These are phyloP conservation scores for Colletotrichum sp. DNA, from an alignment of 2,329 filamentous ascomycete genomes.

Conservation along the genomic window DNA sequence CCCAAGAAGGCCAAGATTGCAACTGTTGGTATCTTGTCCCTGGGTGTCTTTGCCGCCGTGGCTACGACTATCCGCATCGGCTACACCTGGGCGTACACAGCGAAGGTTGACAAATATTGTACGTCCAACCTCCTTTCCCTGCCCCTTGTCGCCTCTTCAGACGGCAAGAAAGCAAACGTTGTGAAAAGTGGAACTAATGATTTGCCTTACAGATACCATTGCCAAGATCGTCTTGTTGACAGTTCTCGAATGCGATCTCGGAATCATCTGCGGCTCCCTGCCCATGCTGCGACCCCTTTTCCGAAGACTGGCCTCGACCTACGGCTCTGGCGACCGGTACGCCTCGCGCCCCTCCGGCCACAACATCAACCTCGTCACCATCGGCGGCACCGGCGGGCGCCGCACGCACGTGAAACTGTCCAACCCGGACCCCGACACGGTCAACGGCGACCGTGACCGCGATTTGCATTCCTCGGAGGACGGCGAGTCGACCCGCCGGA, in stretches of 20 bases:
- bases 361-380: background rate
- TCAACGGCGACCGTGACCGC: background rate
- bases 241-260: background rate
- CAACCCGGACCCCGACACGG: background rate
- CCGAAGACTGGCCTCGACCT: background rate
- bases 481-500: background rate
- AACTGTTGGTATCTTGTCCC: background rate
- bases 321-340: background rate
- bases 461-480: background rate
- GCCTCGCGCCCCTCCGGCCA: background rate
- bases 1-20: background rate
- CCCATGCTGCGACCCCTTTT: background rate
- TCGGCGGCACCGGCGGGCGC: background rate
- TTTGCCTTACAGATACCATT: background rate
- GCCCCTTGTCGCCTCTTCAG: accelerated
- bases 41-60: background rate
- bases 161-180: accelerated
- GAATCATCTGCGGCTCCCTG: background rate
- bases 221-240: background rate
- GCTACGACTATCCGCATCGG: background rate
- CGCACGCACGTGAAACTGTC: background rate
- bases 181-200: background rate
- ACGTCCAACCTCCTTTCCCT: accelerated
- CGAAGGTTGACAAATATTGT: background rate
- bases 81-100: background rate